Evolutionary conservation across 345 rosid genomes (phyloP).

Genomic region (Arabidopsis thaliana): TAIR10.1 NC_003070.9:10435501-10436000

Average conservation of each 20-base stretch:
- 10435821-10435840: conserved; percentile 88
- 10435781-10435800: conserved; percentile 16
- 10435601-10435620: conserved; percentile 36
- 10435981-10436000: conserved; percentile 41
- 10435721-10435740: not conserved
- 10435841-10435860: conserved; percentile 99
- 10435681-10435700: conserved; percentile 87
- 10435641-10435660: conserved; percentile 68
- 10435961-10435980: not conserved
- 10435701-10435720: conserved; percentile 27
- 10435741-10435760: conserved; percentile 5
- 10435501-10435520: not conserved
- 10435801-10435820: conserved; percentile 91
- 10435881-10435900: conserved; percentile 6
- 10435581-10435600: not conserved
- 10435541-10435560: conserved; percentile 4
- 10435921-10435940: not conserved
- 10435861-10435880: conserved; percentile 98
- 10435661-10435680: conserved; percentile 95
- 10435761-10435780: conserved; percentile 22
- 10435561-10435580: conserved; percentile 1
- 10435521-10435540: conserved; percentile 11
- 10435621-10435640: conserved; percentile 65
- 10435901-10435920: conserved; percentile 5
- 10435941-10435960: not conserved